These are phyloP conservation scores for Calonectria multiphialidica DNA, from an alignment of 2,329 filamentous ascomycete species.

Conservation along the genomic window DNA sequence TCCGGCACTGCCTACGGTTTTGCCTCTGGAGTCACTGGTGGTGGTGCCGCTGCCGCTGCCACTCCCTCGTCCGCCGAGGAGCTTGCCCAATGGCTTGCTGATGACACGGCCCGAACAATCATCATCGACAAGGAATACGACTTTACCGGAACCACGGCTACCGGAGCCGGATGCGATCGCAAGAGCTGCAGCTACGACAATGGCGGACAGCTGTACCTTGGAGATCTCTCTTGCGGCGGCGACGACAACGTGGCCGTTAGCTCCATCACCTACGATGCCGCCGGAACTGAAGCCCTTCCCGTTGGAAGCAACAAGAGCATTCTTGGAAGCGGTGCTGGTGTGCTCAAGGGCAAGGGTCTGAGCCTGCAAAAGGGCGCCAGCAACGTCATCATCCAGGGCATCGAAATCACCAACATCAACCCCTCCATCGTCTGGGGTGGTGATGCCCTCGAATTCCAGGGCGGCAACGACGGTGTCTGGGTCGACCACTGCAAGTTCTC, in stretches of 20 bases:
- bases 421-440: conserved; percentile 46
- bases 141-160: conserved; percentile 41
- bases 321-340: conserved; percentile 39
- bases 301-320: conserved; percentile 47
- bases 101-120: conserved; percentile 42
- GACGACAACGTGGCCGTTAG: conserved; percentile 37
- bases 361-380: conserved; percentile 55
- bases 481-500: conserved; percentile 54
- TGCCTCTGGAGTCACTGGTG: conserved; percentile 60
- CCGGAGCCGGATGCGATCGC: conserved; percentile 42
- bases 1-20: conserved; percentile 47
- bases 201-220: conserved; percentile 45
- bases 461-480: conserved; percentile 46
- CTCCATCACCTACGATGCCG: conserved; percentile 45
- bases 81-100: conserved; percentile 49
- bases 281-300: conserved; percentile 35
- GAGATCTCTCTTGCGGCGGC: conserved; percentile 43
- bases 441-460: conserved; percentile 53
- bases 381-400: conserved; percentile 65
- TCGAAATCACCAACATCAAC: conserved; percentile 60
- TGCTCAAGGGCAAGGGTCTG: conserved; percentile 55
- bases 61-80: conserved; percentile 59
- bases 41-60: conserved; percentile 57
- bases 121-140: conserved; percentile 43
- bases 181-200: conserved; percentile 44